phyloP scores from a whole-genome alignment of 2,329 filamentous ascomycete genomes.

The Drechslera avenae region DNA sequence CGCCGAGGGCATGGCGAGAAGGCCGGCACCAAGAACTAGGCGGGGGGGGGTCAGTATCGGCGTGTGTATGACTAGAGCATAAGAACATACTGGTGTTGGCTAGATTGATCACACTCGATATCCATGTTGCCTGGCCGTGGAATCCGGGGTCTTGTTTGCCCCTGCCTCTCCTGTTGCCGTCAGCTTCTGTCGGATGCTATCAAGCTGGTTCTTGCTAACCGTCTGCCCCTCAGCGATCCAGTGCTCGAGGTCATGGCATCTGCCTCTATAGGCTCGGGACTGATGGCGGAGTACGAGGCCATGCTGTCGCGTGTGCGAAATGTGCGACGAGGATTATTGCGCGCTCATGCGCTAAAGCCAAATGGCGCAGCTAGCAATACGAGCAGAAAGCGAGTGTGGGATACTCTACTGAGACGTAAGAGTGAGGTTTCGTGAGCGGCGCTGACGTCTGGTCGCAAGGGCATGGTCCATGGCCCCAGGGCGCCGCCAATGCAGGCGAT shows the following conservation, averaged over 20 bases:
- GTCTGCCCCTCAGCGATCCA: slow-evolving; percentile 47
- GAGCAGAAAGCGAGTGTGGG: neutral
- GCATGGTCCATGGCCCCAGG: neutral
- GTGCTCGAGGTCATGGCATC: slow-evolving; percentile 51
- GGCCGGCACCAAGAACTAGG: slow-evolving; percentile 87
- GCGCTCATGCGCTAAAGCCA: slow-evolving; percentile 32
- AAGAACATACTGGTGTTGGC: slow-evolving; percentile 82
- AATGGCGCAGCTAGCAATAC: neutral
- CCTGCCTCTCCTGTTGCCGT: slow-evolving; percentile 57
- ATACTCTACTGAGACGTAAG: neutral
- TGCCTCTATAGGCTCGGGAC: slow-evolving; percentile 45
- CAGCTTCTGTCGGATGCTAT: slow-evolving; percentile 17
- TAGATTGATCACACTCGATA: slow-evolving; percentile 92
- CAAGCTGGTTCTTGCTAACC: slow-evolving; percentile 25
- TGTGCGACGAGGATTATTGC: slow-evolving; percentile 26
- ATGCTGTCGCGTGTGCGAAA: slow-evolving; percentile 40
- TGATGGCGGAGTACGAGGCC: slow-evolving; percentile 56
- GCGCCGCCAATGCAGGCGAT: slow-evolving; percentile 1
- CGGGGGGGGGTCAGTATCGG: slow-evolving; percentile 19
- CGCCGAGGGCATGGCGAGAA: slow-evolving; percentile 93
- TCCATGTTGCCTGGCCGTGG: slow-evolving; percentile 79
- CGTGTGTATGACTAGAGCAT: neutral
- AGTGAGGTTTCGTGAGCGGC: slow-evolving; percentile 8
- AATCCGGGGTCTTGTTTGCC: slow-evolving; percentile 72
- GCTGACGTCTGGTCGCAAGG: slow-evolving; percentile 16